Conservation (phyloP, 106 monocot species). For the Allium fistulosum region DNA sequence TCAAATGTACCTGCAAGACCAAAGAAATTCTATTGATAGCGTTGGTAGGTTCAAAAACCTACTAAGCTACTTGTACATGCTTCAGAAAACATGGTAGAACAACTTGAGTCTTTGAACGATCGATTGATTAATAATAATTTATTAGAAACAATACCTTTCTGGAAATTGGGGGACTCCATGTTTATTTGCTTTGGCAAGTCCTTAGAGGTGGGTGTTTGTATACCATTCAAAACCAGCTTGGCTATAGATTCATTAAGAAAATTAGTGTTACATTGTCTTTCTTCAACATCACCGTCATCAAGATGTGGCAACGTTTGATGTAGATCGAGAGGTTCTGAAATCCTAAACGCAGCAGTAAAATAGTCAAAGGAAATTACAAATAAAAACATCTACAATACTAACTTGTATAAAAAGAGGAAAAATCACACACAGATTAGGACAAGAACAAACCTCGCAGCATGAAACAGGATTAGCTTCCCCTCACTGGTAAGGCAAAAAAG, state of each 20-base stretch:
- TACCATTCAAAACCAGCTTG: constrained; percentile 10
- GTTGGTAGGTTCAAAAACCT: background rate
- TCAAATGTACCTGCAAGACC: constrained; percentile 2
- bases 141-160: constrained; percentile 11
- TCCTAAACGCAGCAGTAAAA: constrained; percentile 26
- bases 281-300: constrained; percentile 17
- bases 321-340: constrained; percentile 58
- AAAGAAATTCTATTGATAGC: background rate
- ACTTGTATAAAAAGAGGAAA: background rate
- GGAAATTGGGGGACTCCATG: background rate
- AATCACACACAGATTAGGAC: background rate
- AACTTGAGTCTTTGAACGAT: too few species aligned
- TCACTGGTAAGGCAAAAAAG: constrained; percentile 79
- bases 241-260: constrained; percentile 7
- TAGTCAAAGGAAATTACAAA: constrained; percentile 7
- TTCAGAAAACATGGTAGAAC: background rate
- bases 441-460: constrained; percentile 55
- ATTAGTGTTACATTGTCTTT: background rate
- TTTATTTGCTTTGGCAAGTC: constrained; percentile 4
- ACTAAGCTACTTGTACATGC: background rate
- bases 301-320: constrained; percentile 10
- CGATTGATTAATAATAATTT: too few species aligned
- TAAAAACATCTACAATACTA: background rate
- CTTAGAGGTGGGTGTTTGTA: constrained; percentile 5
- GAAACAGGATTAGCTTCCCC: constrained; percentile 76